These are phyloP conservation scores for Dryas integrifolia DNA, from an alignment of 331 rosid species.

Conservation along the genomic window DNA sequence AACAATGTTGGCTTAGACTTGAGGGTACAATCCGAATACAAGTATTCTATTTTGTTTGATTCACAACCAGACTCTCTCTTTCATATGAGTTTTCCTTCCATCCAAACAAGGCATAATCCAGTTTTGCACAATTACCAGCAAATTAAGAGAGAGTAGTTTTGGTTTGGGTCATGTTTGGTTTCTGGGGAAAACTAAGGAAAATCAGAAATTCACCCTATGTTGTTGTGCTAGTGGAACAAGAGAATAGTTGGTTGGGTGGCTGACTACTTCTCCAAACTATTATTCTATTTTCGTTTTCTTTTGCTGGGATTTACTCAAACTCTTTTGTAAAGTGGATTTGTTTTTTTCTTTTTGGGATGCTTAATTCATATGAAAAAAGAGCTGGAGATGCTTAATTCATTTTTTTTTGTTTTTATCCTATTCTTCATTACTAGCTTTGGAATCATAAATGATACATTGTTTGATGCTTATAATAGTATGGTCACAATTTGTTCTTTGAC, in stretches of 20 bases:
- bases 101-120: background rate
- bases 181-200: background rate
- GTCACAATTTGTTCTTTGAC: background rate
- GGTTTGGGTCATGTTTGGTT: background rate
- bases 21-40: background rate
- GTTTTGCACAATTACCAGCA: background rate
- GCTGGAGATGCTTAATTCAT: background rate
- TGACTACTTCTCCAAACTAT: background rate
- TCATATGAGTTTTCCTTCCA: background rate
- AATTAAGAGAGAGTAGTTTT: background rate
- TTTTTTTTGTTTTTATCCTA: background rate
- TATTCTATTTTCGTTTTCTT: too few relatives aligned
- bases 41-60: background rate
- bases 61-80: background rate
- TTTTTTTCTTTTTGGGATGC: background rate
- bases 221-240: background rate
- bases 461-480: background rate
- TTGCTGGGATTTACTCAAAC: too few relatives aligned
- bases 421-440: background rate
- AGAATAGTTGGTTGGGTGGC: background rate
- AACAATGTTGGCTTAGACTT: background rate
- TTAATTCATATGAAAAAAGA: background rate
- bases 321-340: background rate
- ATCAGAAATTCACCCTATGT: background rate
- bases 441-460: background rate